Base-by-base conservation (phyloP, 1,139 yeast genomes). In the Candida labiduridarum region DNA sequence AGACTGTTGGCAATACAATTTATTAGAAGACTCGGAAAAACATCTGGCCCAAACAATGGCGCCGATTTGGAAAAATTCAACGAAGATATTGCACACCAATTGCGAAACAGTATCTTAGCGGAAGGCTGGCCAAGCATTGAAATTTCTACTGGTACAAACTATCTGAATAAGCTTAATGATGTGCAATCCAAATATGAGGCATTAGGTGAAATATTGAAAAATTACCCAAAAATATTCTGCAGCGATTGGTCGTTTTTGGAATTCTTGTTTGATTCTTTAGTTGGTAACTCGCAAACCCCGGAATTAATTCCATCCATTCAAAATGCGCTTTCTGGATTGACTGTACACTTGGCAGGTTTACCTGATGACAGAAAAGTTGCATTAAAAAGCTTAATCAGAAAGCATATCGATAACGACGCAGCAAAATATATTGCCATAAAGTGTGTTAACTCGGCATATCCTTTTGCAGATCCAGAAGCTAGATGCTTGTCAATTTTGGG, bases 131-230 rank as follows among this genome's bases (percentile, higher is more conserved):
- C 87, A 2, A 69, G 65, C 51, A 57, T 76, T 45, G 76, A 77
- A 48, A 57, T 52, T 59, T 34, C 60, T 58, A 47, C 66, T 4
- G 63, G 62, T n/a, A 43, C 41, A 11, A 67, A 66, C 47, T 68
- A 65, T 50, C 53, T 69, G 1, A 34, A 14, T 10, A 45, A 38
- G 14, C 11, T 49, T 4, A 49, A 45, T 19, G 51, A 49, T 19
- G 33, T 78, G 83, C 78, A 81, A 58, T 69, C 79, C 30, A 89
- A 87, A 54, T 91, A 89, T 61, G 96, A 89, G 62, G 84, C 95
- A 0, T 67, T 91, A 44, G 94, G 96, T 2, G 78, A 82, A 38
- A 72, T 89, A 11, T 65, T 89, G 45, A 77, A 78, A 49, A 72
- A 82, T 18, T 76, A 79, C 30, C 77, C 84, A 0, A 62, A 63